phyloP scores from a whole-genome alignment of 2,329 filamentous ascomycete species.

The Dendrostoma leiphaemia region DNA sequence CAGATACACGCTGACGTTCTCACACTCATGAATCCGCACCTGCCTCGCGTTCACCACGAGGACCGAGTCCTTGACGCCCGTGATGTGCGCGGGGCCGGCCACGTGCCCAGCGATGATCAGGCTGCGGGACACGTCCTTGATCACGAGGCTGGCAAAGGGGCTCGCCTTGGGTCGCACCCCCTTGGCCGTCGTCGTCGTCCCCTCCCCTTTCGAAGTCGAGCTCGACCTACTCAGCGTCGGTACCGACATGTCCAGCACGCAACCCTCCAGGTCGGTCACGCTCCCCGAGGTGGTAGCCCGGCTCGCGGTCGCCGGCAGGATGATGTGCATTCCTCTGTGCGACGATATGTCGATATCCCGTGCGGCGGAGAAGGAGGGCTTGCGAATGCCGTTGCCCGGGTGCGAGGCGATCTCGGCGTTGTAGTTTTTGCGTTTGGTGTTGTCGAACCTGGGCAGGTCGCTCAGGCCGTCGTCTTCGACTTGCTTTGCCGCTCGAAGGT shows the following conservation, averaged over 20 bases:
- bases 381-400: slow-evolving; percentile 44
- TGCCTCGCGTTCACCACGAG: slow-evolving; percentile 80
- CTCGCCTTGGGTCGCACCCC: slow-evolving; percentile 34
- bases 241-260: slow-evolving; percentile 77
- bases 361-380: slow-evolving; percentile 62
- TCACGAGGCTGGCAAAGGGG: slow-evolving; percentile 65
- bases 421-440: slow-evolving; percentile 44
- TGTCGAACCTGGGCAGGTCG: slow-evolving; percentile 33
- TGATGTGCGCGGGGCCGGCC: slow-evolving; percentile 79
- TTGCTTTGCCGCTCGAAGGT: slow-evolving; percentile 23
- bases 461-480: slow-evolving; percentile 24
- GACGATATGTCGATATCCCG: slow-evolving; percentile 63
- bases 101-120: slow-evolving; percentile 79
- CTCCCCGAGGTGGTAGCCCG: slow-evolving; percentile 72
- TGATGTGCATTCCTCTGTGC: slow-evolving; percentile 70
- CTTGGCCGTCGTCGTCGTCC: not conserved
- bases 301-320: slow-evolving; percentile 69
- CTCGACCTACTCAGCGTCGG: slow-evolving; percentile 53
- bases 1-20: slow-evolving; percentile 79
- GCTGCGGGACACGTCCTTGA: slow-evolving; percentile 68
- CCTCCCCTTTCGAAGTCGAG: no score
- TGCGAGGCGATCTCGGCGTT: slow-evolving; percentile 52
- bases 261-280: slow-evolving; percentile 65
- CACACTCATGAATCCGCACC: slow-evolving; percentile 87
- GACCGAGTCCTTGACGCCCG: slow-evolving; percentile 68